A percentile compares a stretch with the other conserved stretches of the same genome.
Conservation (phyloP, 176 grass and related monocot genomes). For the Zea mays region Zm-B73-REFERENCE-NAM-5.0 NC_050100.1:207707001-207707500, state of each 20-base stretch:
- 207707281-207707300: slow-evolving; percentile 33
- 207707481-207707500: slow-evolving; percentile 32
- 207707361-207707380: neutral
- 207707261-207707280: slow-evolving; percentile 16
- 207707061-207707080: too few species aligned
- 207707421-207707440: neutral
- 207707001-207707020: neutral
- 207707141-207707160: slow-evolving; percentile 29
- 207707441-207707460: neutral
- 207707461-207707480: slow-evolving; percentile 1
- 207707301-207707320: slow-evolving; percentile 24
- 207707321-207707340: slow-evolving; percentile 34
- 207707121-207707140: slow-evolving; percentile 41
- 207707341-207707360: slow-evolving; percentile 42
- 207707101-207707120: neutral
- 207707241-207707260: neutral
- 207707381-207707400: neutral
- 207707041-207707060: too few species aligned
- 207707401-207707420: neutral
- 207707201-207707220: neutral
- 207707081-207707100: neutral
- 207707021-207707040: neutral
- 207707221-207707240: neutral
- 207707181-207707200: slow-evolving; percentile 29
- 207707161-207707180: slow-evolving; percentile 15